These are phyloP conservation scores for Liriodendron chinense DNA, from an alignment of 164 flowering plant species.

Conservation along the genomic window DNA sequence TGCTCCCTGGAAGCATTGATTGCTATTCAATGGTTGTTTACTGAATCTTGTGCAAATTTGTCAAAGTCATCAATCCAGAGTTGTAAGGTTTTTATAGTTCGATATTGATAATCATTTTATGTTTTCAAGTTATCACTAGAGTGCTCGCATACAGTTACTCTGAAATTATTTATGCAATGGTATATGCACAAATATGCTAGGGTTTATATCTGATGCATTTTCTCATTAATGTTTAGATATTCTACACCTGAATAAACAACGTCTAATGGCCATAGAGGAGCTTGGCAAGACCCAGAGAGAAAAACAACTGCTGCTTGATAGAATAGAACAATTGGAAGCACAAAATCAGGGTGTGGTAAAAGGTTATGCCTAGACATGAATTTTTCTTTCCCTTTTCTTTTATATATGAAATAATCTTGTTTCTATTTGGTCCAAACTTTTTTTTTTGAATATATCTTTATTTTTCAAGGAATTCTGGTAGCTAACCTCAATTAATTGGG, in stretches of 20 bases:
- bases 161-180: neutral
- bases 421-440: too few relatives aligned
- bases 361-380: slow-evolving; percentile 26
- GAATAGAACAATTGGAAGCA: slow-evolving; percentile 43
- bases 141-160: neutral
- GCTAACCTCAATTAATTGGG: too few relatives aligned
- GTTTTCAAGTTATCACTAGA: neutral
- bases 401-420: too few relatives aligned
- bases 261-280: slow-evolving; percentile 65
- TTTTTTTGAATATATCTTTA: too few relatives aligned
- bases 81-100: neutral
- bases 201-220: slow-evolving; percentile 8
- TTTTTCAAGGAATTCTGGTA: too few relatives aligned
- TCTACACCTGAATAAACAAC: slow-evolving; percentile 60
- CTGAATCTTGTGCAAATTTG: neutral
- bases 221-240: slow-evolving; percentile 48
- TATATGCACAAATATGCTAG: neutral
- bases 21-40: neutral
- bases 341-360: slow-evolving; percentile 27
- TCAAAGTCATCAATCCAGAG: neutral
- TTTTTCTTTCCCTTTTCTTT: too few relatives aligned
- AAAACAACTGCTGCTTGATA: slow-evolving; percentile 44
- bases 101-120: neutral
- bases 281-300: slow-evolving; percentile 46
- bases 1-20: too few relatives aligned